Evolutionary conservation across 306 rosid species (phyloP).

Genomic region (Albizia julibrissin): DNA sequence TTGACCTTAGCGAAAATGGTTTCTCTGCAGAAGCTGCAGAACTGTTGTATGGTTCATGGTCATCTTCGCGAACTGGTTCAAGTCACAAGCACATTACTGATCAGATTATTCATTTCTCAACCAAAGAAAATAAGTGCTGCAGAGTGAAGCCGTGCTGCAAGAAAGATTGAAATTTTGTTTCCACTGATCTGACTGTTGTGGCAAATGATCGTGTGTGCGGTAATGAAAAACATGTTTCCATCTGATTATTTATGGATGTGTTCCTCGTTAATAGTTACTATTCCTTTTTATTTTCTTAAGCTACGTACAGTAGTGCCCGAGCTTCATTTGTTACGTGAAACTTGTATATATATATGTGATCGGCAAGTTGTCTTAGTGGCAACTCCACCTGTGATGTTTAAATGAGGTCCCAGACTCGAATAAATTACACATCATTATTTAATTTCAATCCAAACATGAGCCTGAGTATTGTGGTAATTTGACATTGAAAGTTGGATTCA

Average conservation of each 20-base stretch:
- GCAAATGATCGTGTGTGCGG: not conserved
- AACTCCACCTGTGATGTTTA: too few species aligned
- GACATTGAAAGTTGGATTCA: not conserved
- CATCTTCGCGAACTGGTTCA: constrained; percentile 47
- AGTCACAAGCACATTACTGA: constrained; percentile 58
- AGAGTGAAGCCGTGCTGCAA: constrained; percentile 81
- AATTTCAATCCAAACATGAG: not conserved
- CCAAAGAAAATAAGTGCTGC: constrained; percentile 70
- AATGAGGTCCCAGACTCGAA: too few species aligned
- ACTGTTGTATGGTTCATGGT: constrained; percentile 64
- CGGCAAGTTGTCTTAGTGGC: too few species aligned
- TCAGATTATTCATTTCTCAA: constrained; percentile 55
- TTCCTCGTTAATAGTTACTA: not conserved
- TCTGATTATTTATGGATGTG: not conserved
- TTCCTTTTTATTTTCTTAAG: not conserved
- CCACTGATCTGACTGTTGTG: not conserved
- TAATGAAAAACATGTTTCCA: not conserved
- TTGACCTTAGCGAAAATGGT: constrained; percentile 79
- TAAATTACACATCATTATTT: too few species aligned
- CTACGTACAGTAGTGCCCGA: not conserved
- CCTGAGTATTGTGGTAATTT: not conserved
- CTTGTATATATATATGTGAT: not conserved
- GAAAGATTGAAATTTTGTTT: constrained; percentile 46
- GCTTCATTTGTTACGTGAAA: constrained; percentile 25
- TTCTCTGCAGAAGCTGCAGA: constrained; percentile 62